Evolutionary conservation across 2,329 filamentous ascomycete species (phyloP).

Genomic region (Clonostachys byssicola): DNA sequence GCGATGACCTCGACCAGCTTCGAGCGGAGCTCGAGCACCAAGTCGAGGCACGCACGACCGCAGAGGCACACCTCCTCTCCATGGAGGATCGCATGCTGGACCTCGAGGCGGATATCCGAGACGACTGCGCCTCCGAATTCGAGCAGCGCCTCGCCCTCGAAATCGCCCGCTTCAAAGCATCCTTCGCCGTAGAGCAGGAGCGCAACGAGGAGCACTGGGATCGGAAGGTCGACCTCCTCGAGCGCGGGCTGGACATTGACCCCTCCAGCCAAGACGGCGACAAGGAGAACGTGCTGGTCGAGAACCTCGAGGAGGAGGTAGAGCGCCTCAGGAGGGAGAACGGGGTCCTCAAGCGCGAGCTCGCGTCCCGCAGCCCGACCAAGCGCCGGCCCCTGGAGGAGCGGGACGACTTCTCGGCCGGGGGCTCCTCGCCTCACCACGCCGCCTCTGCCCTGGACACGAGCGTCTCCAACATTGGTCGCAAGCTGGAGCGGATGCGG

Average conservation of each 20-base stretch:
- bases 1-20: constrained; percentile 68
- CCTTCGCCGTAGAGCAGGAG: constrained; percentile 74
- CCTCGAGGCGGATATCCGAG: constrained; percentile 79
- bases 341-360: constrained; percentile 60
- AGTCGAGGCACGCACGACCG: constrained; percentile 62
- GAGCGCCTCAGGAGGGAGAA: constrained; percentile 64
- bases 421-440: constrained; percentile 8
- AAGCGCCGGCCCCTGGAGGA: constrained; percentile 53
- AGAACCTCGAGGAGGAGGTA: constrained; percentile 68
- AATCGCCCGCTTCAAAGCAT: constrained; percentile 75
- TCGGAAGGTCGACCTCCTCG: constrained; percentile 70
- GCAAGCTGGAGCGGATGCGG: constrained; percentile 45
- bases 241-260: constrained; percentile 45
- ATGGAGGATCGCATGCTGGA: constrained; percentile 63
- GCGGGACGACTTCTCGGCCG: constrained; percentile 36
- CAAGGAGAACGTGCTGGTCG: constrained; percentile 59
- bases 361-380: constrained; percentile 58
- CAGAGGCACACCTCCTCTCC: constrained; percentile 68
- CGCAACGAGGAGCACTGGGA: constrained; percentile 82
- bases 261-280: constrained; percentile 42
- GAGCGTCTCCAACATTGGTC: constrained; percentile 31
- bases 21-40: constrained; percentile 67
- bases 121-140: constrained; percentile 86
- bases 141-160: constrained; percentile 73
- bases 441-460: constrained; percentile 3